A percentile compares a stretch with the other conserved stretches of the same genome.
Conservation (phyloP, 768 basidiomycete genomes). For the Coprinellus micaceus region DNA sequence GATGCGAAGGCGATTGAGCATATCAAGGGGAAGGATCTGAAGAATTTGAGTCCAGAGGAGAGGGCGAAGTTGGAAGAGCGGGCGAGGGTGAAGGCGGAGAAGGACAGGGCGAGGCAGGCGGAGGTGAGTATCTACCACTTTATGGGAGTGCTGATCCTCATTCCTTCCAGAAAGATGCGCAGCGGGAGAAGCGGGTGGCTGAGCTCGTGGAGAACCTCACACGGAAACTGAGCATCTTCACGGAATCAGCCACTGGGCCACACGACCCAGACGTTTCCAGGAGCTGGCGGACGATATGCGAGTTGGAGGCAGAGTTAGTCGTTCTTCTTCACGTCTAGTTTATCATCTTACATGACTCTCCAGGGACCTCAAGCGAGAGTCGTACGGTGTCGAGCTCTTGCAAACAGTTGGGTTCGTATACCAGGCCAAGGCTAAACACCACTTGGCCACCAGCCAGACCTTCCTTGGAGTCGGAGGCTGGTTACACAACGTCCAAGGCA, state of each 20-base stretch:
- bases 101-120: constrained; percentile 56
- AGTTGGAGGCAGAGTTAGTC: constrained; percentile 77
- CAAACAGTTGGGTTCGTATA: constrained; percentile 88
- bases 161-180: constrained; percentile 58
- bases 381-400: constrained; percentile 82
- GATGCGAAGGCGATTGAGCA: constrained; percentile 40
- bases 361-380: constrained; percentile 80
- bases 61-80: constrained; percentile 73
- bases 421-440: constrained; percentile 75
- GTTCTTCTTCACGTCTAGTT: constrained; percentile 2
- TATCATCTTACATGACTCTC: background rate
- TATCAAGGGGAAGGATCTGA: constrained; percentile 37
- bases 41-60: constrained; percentile 64
- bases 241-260: constrained; percentile 73
- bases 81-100: constrained; percentile 63
- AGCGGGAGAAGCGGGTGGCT: constrained; percentile 68
- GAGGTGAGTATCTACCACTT: constrained; percentile 51
- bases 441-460: constrained; percentile 66
- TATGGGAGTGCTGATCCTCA: constrained; percentile 1
- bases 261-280: constrained; percentile 63
- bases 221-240: constrained; percentile 82
- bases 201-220: constrained; percentile 77
- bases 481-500: constrained; percentile 89
- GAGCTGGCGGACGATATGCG: constrained; percentile 76
- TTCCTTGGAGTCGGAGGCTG: constrained; percentile 88